These are phyloP conservation scores for Metschnikowia amazonensis DNA, from an alignment of 805 yeast genomes.

Conservation along the genomic window DNA sequence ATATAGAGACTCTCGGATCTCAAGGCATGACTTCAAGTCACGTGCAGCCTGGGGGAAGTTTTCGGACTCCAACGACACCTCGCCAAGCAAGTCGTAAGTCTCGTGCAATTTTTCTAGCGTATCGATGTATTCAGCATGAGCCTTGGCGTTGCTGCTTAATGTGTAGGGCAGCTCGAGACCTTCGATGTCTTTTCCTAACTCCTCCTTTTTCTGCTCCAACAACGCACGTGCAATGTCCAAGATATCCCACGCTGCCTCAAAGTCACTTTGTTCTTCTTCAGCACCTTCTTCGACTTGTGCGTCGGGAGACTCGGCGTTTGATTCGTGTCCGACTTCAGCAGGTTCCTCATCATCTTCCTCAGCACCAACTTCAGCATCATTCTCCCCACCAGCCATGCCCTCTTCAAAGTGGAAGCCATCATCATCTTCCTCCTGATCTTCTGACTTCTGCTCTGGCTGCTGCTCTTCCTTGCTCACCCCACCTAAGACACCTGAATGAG, in stretches of 20 bases:
- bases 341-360: conserved; percentile 9
- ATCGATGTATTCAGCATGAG: conserved; percentile 31
- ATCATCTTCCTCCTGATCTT: conserved; percentile 8
- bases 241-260: conserved; percentile 86
- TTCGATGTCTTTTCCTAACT: conserved; percentile 10
- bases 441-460: not conserved
- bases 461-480: conserved; percentile 10
- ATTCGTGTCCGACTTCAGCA: too few species aligned
- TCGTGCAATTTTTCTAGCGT: conserved; percentile 60
- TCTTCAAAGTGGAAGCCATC: conserved; percentile 15
- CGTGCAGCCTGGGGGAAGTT: conserved; percentile 73
- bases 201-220: conserved; percentile 45
- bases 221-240: conserved; percentile 73
- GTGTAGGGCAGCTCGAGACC: conserved; percentile 25
- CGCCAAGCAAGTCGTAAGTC: conserved; percentile 78
- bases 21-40: conserved; percentile 60
- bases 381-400: conserved; percentile 9
- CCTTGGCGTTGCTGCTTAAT: conserved; percentile 27
- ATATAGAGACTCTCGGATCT: conserved; percentile 50
- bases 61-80: conserved; percentile 85
- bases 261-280: conserved; percentile 55
- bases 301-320: too few species aligned
- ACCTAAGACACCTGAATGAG: conserved; percentile 74
- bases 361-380: conserved; percentile 12
- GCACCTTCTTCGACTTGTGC: conserved; percentile 22